phyloP scores from a whole-genome alignment of 768 basidiomycete genomes.

The Suillus fuscotomentosus region DNA sequence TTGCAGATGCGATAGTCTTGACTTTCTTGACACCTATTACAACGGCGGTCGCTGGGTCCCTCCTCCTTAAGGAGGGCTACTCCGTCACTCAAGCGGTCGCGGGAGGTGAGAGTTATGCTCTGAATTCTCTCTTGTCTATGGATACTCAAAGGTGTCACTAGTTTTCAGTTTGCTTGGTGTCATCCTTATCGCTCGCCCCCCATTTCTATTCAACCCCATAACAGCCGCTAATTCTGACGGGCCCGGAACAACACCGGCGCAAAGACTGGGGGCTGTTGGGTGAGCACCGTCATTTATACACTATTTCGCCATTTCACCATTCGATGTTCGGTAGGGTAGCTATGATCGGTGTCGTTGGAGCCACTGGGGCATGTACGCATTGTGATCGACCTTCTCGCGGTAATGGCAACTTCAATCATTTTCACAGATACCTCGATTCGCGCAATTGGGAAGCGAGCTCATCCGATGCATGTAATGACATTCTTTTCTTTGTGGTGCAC shows the following conservation, averaged over 20 bases:
- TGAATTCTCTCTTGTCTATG: not conserved
- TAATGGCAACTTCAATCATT: not conserved
- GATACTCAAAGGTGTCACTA: constrained; percentile 15
- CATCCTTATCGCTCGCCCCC: constrained; percentile 77
- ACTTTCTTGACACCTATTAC: constrained; percentile 71
- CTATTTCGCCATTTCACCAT: not conserved
- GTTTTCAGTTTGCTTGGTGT: constrained; percentile 74
- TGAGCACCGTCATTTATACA: constrained; percentile 18
- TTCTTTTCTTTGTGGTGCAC: constrained; percentile 66
- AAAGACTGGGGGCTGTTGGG: constrained; percentile 61
- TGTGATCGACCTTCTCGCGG: not conserved
- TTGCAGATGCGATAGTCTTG: constrained; percentile 77
- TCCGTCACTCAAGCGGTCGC: constrained; percentile 54
- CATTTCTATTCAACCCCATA: constrained; percentile 60
- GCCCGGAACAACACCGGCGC: constrained; percentile 22
- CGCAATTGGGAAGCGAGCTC: constrained; percentile 73
- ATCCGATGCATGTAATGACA: constrained; percentile 67
- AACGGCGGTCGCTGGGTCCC: constrained; percentile 59
- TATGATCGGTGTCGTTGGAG: constrained; percentile 62
- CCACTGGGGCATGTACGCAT: constrained; percentile 65
- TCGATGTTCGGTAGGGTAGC: constrained; percentile 42
- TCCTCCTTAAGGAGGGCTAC: constrained; percentile 64
- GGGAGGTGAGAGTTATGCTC: constrained; percentile 34
- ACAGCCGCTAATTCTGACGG: not conserved
- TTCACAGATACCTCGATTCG: constrained; percentile 52